Percentiles rank a stretch among this genome's conserved stretches.
phyloP scores from a whole-genome alignment of 2,329 filamentous ascomycete genomes.

The Fusarium nisikadoi region DNA sequence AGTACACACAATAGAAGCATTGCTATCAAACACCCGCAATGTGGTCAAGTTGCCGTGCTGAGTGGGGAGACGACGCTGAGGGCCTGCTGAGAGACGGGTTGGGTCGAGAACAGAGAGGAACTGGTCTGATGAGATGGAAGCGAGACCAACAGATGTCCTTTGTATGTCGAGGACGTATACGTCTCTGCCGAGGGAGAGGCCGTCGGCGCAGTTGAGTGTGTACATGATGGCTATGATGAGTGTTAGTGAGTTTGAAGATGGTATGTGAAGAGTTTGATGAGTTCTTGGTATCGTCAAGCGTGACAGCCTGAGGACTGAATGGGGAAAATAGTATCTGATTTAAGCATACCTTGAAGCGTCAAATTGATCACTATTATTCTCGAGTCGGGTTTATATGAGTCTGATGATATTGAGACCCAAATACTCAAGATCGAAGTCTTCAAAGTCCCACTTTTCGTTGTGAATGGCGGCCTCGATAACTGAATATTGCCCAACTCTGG shows the following conservation, averaged over 20 bases:
- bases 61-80: slow-evolving; percentile 59
- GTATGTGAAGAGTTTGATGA: not conserved
- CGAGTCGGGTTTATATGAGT: not conserved
- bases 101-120: slow-evolving; percentile 74
- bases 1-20: slow-evolving; percentile 69
- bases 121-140: slow-evolving; percentile 76
- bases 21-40: slow-evolving; percentile 65
- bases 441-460: slow-evolving; percentile 36
- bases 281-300: accelerated
- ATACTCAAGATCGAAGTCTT: slow-evolving; percentile 34
- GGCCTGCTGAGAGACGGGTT: slow-evolving; percentile 61
- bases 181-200: slow-evolving; percentile 49
- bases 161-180: slow-evolving; percentile 70
- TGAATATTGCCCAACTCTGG: slow-evolving; percentile 39
- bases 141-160: slow-evolving; percentile 62
- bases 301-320: accelerated
- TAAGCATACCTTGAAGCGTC: not conserved
- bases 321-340: too few species aligned
- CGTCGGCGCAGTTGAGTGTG: slow-evolving; percentile 48
- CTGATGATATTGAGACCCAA: not conserved
- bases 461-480: slow-evolving; percentile 44
- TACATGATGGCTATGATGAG: slow-evolving; percentile 44
- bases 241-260: slow-evolving; percentile 3
- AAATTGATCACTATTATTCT: not conserved
- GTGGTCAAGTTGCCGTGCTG: slow-evolving; percentile 73